Evolutionary conservation across 1,284 basidiomycete genomes (phyloP).

Genomic region (Trichosporon sp.): DNA sequence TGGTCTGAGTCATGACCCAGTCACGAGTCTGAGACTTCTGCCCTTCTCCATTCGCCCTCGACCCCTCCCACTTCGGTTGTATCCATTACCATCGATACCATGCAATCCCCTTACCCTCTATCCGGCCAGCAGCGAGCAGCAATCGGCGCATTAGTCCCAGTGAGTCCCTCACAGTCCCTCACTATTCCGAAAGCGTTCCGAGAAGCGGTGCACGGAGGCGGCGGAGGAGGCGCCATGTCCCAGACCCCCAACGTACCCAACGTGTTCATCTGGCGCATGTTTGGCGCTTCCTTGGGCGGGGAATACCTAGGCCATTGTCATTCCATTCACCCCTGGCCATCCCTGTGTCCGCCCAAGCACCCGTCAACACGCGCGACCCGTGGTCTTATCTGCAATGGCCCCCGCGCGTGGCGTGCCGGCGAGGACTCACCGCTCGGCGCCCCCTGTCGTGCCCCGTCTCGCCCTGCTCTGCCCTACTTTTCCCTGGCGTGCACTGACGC

Average conservation of each 20-base stretch:
- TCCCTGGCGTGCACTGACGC: background rate
- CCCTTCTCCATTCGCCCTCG: background rate
- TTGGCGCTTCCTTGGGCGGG: background rate
- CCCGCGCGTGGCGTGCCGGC: too few relatives aligned
- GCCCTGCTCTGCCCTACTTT: too few relatives aligned
- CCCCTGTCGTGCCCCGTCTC: too few relatives aligned
- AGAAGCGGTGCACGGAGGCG: constrained; percentile 7
- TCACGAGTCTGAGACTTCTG: background rate
- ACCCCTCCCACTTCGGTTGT: background rate
- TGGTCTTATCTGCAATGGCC: background rate
- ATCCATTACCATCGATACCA: constrained; percentile 1
- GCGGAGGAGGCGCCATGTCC: background rate
- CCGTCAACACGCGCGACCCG: background rate
- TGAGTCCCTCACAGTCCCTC: background rate
- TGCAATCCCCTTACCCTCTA: background rate
- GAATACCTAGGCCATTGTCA: background rate
- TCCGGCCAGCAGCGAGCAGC: too few relatives aligned
- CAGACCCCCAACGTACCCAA: constrained; percentile 6
- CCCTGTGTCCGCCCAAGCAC: background rate
- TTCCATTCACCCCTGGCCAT: background rate
- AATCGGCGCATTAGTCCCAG: background rate
- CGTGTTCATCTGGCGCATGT: background rate
- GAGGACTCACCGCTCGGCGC: background rate
- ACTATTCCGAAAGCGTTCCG: background rate
- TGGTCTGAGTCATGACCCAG: background rate